phyloP scores from a whole-genome alignment of 345 rosid species.

The Streptanthus diversifolius region DNA sequence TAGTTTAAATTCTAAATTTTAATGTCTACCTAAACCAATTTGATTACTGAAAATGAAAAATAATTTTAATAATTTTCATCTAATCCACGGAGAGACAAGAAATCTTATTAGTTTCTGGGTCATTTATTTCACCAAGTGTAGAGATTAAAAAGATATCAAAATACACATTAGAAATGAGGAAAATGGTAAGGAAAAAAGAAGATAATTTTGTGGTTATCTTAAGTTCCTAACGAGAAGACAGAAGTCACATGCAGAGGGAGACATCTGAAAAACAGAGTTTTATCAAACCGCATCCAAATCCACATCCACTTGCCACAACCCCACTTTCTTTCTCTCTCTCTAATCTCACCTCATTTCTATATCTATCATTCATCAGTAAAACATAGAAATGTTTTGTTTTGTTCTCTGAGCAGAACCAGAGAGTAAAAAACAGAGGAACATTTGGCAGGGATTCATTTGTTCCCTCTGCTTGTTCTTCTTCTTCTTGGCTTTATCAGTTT shows the following conservation, averaged over 20 bases:
- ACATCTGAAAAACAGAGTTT: conserved; percentile 33
- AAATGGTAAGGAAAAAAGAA: background rate
- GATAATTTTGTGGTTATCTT: conserved; percentile 7
- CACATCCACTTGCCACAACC: conserved; percentile 65
- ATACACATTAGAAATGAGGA: background rate
- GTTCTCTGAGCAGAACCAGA: conserved; percentile 27
- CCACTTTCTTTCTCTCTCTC: conserved; percentile 8
- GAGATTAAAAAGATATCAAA: background rate
- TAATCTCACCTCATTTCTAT: conserved; percentile 1
- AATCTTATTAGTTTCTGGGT: background rate
- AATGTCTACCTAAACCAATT: background rate
- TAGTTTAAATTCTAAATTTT: background rate
- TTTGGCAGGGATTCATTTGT: conserved; percentile 34
- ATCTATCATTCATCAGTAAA: background rate
- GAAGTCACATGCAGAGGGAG: conserved; percentile 60
- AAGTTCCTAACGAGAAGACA: conserved; percentile 32
- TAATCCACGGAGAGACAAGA: background rate
- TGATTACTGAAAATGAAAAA: background rate
- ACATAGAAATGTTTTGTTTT: conserved; percentile 17
- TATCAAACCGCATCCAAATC: conserved; percentile 44
- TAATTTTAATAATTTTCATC: background rate
- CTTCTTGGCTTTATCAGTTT: conserved; percentile 13
- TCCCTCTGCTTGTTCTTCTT: conserved; percentile 14
- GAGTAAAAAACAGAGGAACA: conserved; percentile 6
- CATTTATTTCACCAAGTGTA: too few species aligned